Evolutionary conservation across 331 rosid species (phyloP).

Genomic region (Saraca asoca): DNA sequence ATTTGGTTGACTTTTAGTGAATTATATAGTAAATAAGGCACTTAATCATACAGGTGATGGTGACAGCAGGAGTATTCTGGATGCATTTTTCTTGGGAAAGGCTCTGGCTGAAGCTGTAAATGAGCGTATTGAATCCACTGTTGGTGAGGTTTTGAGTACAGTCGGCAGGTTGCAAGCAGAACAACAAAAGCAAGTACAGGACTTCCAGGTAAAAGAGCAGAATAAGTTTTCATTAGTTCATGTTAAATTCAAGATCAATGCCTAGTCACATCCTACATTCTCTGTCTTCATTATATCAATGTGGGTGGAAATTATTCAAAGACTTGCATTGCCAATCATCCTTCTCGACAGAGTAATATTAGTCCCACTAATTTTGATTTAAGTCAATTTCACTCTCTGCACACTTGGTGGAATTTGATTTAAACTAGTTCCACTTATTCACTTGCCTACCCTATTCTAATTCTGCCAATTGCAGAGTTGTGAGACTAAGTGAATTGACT

Average conservation of each 20-base stretch:
- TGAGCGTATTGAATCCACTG: conserved; percentile 76
- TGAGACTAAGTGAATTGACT: too few relatives aligned
- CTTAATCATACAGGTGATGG: conserved; percentile 57
- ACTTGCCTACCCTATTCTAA: too few relatives aligned
- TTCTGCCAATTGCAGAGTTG: too few relatives aligned
- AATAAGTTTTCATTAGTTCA: conserved; percentile 16
- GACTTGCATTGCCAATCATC: background rate
- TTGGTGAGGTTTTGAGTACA: conserved; percentile 72
- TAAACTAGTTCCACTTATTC: too few relatives aligned
- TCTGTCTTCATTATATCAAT: conserved; percentile 5
- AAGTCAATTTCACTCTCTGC: too few relatives aligned
- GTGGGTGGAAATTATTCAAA: background rate
- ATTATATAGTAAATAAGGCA: conserved; percentile 5
- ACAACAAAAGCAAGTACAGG: conserved; percentile 72
- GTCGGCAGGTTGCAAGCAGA: conserved; percentile 90
- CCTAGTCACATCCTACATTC: background rate
- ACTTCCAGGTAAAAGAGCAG: conserved; percentile 60
- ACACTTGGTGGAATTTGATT: too few relatives aligned
- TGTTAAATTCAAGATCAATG: background rate
- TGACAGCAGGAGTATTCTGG: conserved; percentile 67
- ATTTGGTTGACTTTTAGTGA: background rate
- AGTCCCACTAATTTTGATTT: too few relatives aligned
- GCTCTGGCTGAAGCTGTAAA: conserved; percentile 84
- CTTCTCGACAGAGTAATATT: background rate
- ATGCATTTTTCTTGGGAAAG: conserved; percentile 91